Evolutionary conservation across 2,329 filamentous ascomycete genomes (phyloP).

Genomic region (Cordyceps militaris): DNA sequence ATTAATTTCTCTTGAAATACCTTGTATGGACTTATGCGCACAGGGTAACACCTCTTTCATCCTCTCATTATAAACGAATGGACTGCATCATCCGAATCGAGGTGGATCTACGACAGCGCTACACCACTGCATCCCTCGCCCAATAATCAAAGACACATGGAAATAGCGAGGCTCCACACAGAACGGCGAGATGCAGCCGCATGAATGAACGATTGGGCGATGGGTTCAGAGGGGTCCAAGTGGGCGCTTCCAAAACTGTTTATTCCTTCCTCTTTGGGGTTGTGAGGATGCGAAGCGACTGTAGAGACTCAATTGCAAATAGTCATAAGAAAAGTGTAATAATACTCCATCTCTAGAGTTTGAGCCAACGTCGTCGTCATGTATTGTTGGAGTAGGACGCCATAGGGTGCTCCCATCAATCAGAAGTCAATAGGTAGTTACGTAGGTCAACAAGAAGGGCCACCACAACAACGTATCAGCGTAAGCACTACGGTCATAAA

Average conservation of each 20-base stretch:
- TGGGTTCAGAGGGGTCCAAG: neutral
- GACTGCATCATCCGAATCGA: neutral
- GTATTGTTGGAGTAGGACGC: too few relatives aligned
- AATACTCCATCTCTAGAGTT: neutral
- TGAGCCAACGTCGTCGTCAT: neutral
- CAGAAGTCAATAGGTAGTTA: too few relatives aligned
- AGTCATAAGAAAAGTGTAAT: neutral
- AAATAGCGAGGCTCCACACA: slow-evolving; percentile 7
- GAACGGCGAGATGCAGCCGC: slow-evolving; percentile 2
- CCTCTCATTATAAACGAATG: neutral
- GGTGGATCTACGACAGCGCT: neutral
- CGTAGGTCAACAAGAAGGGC: too few relatives aligned
- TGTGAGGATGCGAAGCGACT: neutral
- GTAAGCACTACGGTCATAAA: too few relatives aligned
- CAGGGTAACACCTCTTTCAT: too few relatives aligned
- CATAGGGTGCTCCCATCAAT: too few relatives aligned
- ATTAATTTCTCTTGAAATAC: too few relatives aligned
- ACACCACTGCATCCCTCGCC: neutral
- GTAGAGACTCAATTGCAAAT: neutral
- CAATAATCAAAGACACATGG: slow-evolving; percentile 10
- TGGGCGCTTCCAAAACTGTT: slow-evolving; percentile 6
- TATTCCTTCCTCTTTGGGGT: slow-evolving; percentile 1
- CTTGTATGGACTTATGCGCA: too few relatives aligned
- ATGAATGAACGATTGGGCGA: slow-evolving; percentile 1
- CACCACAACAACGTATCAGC: too few relatives aligned